Conservation (phyloP, 805 yeast species). For the Ogataea pignaliae region DNA sequence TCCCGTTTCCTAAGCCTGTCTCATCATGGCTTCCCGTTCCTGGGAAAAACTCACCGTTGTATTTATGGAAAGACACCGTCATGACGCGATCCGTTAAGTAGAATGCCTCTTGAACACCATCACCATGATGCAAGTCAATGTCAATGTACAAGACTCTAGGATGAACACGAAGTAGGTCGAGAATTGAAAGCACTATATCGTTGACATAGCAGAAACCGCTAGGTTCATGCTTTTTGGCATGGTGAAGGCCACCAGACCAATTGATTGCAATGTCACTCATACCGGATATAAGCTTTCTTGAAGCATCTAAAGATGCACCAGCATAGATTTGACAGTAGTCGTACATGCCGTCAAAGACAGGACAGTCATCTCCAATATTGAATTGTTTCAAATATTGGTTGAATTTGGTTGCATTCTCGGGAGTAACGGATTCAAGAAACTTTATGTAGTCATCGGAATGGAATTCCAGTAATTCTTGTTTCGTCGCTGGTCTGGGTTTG, state of each 20-base stretch:
- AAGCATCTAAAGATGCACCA: constrained; percentile 93
- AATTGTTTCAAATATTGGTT: constrained; percentile 59
- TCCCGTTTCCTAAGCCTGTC: constrained; percentile 83
- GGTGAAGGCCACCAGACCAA: constrained; percentile 96
- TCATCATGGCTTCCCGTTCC: constrained; percentile 95
- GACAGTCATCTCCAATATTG: constrained; percentile 92
- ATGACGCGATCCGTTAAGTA: constrained; percentile 92
- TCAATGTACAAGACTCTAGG: constrained; percentile 92
- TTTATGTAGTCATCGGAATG: constrained; percentile 85
- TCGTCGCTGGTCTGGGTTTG: constrained; percentile 76
- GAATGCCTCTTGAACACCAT: constrained; percentile 97
- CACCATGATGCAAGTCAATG: constrained; percentile 95
- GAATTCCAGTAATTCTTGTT: constrained; percentile 72
- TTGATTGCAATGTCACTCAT: constrained; percentile 92
- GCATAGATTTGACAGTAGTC: constrained; percentile 86
- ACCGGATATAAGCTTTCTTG: constrained; percentile 77
- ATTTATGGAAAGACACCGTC: constrained; percentile 95
- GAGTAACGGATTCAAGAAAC: constrained; percentile 71
- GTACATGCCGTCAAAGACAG: constrained; percentile 91
- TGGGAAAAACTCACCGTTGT: constrained; percentile 91
- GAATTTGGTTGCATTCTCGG: constrained; percentile 61
- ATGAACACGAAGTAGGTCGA: constrained; percentile 81
- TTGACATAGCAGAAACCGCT: constrained; percentile 94
- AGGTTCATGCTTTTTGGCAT: constrained; percentile 92
- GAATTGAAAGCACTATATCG: constrained; percentile 86